Conservation (phyloP, 1,139 yeast species). For the Saccharomyces hybrid region DNA sequence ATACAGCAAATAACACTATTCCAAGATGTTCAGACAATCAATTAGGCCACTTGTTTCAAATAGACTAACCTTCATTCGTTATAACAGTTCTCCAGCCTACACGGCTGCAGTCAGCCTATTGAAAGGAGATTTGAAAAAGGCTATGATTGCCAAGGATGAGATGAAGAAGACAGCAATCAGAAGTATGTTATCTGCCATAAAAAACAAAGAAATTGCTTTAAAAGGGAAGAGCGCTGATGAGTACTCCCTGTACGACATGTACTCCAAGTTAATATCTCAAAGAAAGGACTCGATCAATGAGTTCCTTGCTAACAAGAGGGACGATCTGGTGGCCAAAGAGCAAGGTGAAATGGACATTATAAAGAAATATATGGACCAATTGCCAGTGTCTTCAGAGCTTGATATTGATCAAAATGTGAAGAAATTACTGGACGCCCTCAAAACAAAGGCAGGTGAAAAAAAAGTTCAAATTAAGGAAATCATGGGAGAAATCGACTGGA, state of each 20-base stretch:
- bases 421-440: conserved; percentile 33
- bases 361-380: conserved; percentile 34
- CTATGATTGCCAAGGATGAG: conserved; percentile 41
- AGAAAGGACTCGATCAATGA: conserved; percentile 48
- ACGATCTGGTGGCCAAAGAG: conserved; percentile 53
- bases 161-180: conserved; percentile 48
- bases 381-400: conserved; percentile 46
- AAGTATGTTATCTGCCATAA: conserved; percentile 48
- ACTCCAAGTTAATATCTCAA: conserved; percentile 45
- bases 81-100: conserved; percentile 33
- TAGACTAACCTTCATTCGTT: conserved; percentile 21
- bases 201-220: conserved; percentile 51
- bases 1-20: background rate
- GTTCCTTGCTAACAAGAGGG: conserved; percentile 42
- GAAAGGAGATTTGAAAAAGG: conserved; percentile 42
- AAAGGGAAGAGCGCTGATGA: conserved; percentile 42
- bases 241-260: conserved; percentile 40
- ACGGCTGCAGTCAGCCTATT: conserved; percentile 32
- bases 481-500: conserved; percentile 44
- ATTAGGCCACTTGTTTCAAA: background rate
- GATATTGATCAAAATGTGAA: conserved; percentile 40
- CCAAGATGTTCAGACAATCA: background rate
- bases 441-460: conserved; percentile 27
- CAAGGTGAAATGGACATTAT: conserved; percentile 42
- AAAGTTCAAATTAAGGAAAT: conserved; percentile 35